Evolutionary conservation across 2,329 filamentous ascomycete species (phyloP), one percentile per base, ranked within the genome.

Genomic region (Beauveria asiatica): DNA sequence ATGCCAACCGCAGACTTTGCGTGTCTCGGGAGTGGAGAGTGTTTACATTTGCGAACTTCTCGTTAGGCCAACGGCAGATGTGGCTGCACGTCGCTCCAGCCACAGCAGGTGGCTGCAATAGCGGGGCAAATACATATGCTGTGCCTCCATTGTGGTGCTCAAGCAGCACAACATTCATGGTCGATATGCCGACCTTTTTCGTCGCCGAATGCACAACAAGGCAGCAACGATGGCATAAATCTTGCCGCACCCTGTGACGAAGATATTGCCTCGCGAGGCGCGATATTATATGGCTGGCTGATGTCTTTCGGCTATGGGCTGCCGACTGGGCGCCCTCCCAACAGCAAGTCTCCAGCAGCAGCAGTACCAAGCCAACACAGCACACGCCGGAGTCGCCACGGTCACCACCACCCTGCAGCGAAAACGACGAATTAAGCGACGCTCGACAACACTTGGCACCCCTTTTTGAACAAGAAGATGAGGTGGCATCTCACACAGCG

Each of bases 41-140:
- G 55, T 57, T 57, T 57, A 57, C 55, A 57, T 57, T 49, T 21
- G 44, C 10, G 53, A 56, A 27, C 44, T 16, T 50, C 55, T 50
- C 44, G 33, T 46, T 57, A 49, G 27, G 42, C 54, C 54, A 49
- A 46, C 54, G n/a, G 11, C 27, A 11, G 27, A 19, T 49, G 54
- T 57, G 54, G 54, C 54, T 27, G 25, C 41, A 6, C 41, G 2
- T 9, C 23, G 13, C 54, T 41, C 44, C 30, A 57, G 54, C 54
- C 54, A 57, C 54, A 57, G 10, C 13, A 13, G 9, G 27, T 37
- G 33, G 33, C 33, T 37, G 33, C 33, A 37, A 37, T 37, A 37
- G 33, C 13, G 33, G 41, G 49, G 27, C 16, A 42, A n/a, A 5
- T 37, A 37, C 33, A 37, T 2, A 37, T 5, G 30, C 33, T 37